These are phyloP conservation scores for Nicotiana rustica DNA, from an alignment of 305 asterid genomes.

Conservation along the genomic window DNA sequence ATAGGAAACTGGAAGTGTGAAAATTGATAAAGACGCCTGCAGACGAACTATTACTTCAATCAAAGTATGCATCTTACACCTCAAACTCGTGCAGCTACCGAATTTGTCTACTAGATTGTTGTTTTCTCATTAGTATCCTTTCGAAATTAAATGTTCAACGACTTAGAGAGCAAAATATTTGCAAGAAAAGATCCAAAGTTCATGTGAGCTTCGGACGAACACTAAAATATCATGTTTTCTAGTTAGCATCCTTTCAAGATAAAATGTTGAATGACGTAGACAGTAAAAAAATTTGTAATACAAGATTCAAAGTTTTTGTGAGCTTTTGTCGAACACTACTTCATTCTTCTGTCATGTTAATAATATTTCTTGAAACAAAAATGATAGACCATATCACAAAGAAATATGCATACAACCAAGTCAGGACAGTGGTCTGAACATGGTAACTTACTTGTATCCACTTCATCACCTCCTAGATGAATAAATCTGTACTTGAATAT, in stretches of 20 bases:
- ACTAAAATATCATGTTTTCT: too few species aligned
- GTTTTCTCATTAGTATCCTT: not conserved
- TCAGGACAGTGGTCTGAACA: not conserved
- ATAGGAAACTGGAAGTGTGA: not conserved
- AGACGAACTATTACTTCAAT: not conserved
- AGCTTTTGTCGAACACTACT: not conserved
- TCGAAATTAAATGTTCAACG: not conserved
- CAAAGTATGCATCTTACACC: not conserved
- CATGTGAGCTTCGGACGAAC: not conserved
- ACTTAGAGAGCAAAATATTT: not conserved
- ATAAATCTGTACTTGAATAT: conserved; percentile 89
- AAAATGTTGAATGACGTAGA: too few species aligned
- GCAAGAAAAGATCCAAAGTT: not conserved
- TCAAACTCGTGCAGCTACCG: not conserved
- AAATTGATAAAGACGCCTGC: not conserved
- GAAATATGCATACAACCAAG: not conserved
- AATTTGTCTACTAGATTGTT: not conserved
- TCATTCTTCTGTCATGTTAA: not conserved
- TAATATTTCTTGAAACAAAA: conserved; percentile 19
- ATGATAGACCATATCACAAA: not conserved
- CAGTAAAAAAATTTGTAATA: too few species aligned
- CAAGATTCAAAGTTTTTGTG: too few species aligned
- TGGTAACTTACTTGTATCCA: conserved; percentile 72
- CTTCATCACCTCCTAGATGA: conserved; percentile 98
- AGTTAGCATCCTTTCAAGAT: too few species aligned